Evolutionary conservation across 2,329 filamentous ascomycete species (phyloP), one percentile per base, ranked within the genome.

Genomic region (Pezicula neosporulosa): DNA sequence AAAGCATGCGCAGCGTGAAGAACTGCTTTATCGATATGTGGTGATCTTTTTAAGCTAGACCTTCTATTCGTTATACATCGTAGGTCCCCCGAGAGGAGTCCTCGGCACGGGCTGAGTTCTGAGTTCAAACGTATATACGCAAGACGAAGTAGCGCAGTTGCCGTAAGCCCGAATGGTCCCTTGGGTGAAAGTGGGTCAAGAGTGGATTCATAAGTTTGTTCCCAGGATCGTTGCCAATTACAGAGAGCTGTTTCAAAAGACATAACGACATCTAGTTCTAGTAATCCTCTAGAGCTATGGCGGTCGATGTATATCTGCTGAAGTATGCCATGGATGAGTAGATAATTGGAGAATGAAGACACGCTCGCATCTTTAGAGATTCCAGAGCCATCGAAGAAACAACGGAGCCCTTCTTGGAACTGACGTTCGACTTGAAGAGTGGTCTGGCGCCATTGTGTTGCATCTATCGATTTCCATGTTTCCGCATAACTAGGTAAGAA

Each of bases 1-100:
- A 89, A 69, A 1, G 85, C 84, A 61, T 88, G 85, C 28, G 86
- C 81, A 1, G 83, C 82, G 60, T 89, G 85, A 27, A 86, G 76
- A 0, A 88, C 80, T 1, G 85, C 85, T 41, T 83, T 74, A 28
- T 81, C 82, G n/a, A 87, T 73, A 27, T 81, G 78, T 16, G 77
- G 71, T 48, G 78, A 84, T 45, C 86, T 76, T 18, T 80, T 73
- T 10, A 86, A 74, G 24, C 79, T 70, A 1, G 83, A 81, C 18
- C 81, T 79, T 46, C 79, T 75, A 41, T 76, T 75, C 1, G 84
- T 83, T 53, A 89, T 84, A 33, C 80, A 66, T 44, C 75, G 67
- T 3, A 82, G 79, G 60, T 89, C 85, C 28, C 85, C 75, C 7
- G 81, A 86, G 60, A 87, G 84, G 30, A 90, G 74, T 27, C 78